Conservation (phyloP, 1,284 basidiomycete species). For the Cryptococcus neoformans region DNA sequence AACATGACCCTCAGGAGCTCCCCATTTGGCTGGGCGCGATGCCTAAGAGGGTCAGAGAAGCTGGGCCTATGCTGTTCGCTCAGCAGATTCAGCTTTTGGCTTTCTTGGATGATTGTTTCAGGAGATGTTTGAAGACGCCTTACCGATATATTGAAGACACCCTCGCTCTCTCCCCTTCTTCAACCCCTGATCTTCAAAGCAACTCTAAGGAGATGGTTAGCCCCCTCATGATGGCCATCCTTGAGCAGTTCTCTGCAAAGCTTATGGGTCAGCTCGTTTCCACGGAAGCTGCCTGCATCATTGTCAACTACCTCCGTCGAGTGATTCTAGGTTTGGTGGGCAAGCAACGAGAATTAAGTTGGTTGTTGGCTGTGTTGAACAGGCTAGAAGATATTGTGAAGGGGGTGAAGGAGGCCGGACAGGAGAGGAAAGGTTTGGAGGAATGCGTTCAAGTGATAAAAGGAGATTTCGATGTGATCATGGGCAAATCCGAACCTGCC, state of each 20-base stretch:
- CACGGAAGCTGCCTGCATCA: slow-evolving; percentile 61
- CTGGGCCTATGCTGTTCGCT: slow-evolving; percentile 55
- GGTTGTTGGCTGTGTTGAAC: slow-evolving; percentile 21
- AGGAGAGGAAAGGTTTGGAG: slow-evolving; percentile 48
- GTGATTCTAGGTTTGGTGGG: slow-evolving; percentile 59
- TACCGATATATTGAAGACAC: slow-evolving; percentile 82
- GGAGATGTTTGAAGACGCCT: slow-evolving; percentile 77
- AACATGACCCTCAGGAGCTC: slow-evolving; percentile 71
- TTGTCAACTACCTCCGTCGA: slow-evolving; percentile 62
- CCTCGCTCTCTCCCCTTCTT: slow-evolving; percentile 26
- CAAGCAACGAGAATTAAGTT: slow-evolving; percentile 53
- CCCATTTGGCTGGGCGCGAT: slow-evolving; percentile 67
- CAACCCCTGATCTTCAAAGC: slow-evolving; percentile 18
- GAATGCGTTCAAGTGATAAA: slow-evolving; percentile 57
- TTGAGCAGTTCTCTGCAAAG: slow-evolving; percentile 72
- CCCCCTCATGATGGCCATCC: slow-evolving; percentile 70
- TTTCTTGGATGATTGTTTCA: slow-evolving; percentile 83
- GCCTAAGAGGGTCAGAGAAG: slow-evolving; percentile 49
- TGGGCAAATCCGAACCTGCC: neutral
- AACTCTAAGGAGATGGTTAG: slow-evolving; percentile 53
- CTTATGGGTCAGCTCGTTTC: slow-evolving; percentile 56
- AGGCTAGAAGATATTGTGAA: slow-evolving; percentile 15
- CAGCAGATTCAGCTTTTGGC: slow-evolving; percentile 62
- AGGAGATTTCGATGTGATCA: slow-evolving; percentile 56
- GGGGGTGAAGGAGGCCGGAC: slow-evolving; percentile 31